phyloP scores from a whole-genome alignment of 495 filamentous ascomycete species.

The Xylaria intraflava region DNA sequence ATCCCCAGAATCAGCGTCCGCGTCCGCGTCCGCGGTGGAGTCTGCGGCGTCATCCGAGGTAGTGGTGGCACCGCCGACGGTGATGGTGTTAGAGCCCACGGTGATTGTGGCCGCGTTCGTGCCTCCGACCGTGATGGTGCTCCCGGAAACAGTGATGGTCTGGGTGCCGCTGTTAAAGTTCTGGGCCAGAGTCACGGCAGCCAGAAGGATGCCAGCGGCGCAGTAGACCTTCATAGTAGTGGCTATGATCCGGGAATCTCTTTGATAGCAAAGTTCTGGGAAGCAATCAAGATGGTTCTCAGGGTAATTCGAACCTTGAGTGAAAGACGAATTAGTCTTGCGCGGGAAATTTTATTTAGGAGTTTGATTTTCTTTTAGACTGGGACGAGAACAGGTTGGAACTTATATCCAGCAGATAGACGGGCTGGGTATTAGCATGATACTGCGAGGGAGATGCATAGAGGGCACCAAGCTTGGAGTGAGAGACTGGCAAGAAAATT shows the following conservation, averaged over 20 bases:
- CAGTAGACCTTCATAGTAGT: not conserved
- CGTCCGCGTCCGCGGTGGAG: not conserved
- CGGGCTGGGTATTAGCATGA: not conserved
- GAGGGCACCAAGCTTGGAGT: not conserved
- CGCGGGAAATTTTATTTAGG: too few species aligned
- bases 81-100: constrained; percentile 9
- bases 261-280: not conserved
- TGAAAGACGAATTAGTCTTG: too few species aligned
- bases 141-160: constrained; percentile 4
- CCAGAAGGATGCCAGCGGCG: not conserved
- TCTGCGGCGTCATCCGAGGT: not conserved
- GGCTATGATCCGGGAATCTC: not conserved
- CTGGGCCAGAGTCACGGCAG: not conserved
- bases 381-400: not conserved
- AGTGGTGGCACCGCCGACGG: not conserved
- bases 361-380: too few species aligned
- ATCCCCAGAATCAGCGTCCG: too few species aligned
- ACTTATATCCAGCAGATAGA: not conserved
- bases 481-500: constrained; percentile 4
- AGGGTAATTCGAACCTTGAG: too few species aligned
- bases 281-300: too few species aligned
- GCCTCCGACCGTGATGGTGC: constrained; percentile 4
- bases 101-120: constrained; percentile 19
- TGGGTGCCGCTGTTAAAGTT: constrained; percentile 1
- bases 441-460: not conserved